Evolutionary conservation across 1,139 yeast species (phyloP), one percentile per base, ranked within the genome.

Genomic region (Hansenula sp.): DNA sequence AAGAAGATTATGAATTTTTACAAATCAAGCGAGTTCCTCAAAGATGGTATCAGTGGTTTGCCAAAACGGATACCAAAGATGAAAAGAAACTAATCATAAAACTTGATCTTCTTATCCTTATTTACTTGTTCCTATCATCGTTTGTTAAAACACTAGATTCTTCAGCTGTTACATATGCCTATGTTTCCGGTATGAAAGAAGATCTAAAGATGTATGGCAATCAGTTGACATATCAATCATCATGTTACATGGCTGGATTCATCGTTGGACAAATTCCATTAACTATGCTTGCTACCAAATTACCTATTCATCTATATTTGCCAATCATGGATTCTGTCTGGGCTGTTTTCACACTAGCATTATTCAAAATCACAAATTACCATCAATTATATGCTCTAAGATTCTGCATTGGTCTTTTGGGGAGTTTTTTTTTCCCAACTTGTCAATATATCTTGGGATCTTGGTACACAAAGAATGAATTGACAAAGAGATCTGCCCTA

Each of bases 91-190:
- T 84, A 41, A 67, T 85, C 40, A 61, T 76, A 59, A 85, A 85
- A 58, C 62, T 84, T 41, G 94, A 85, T 57, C 46, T 82, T 12
- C 57, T 81, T 37, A 68, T 84, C 50, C 76, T 84, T 5, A 62
- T 79, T 35, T 84, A 79, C 59, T 73, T 84, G 30, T 69, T 82
- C 54, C 65, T 80, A 65, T 78, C 82, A 18, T 83, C 81, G 61
- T 84, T 88, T 85, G 82, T 81, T 41, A 84, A 84, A 57, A 80
- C 80, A 46, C 66, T 84, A 42, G 91, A 84, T 59, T 76, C 76
- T 47, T 70, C 80, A 39, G 66, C 65, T 55, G 66, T 79, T 42
- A 76, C 76, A 45, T 79, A 79, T 57, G 89, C 89, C 10, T 84
- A 84, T 57, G 79, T 82, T 40, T 76, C 84, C 15, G 81, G 83